These are phyloP conservation scores for Croton laevigatus DNA, from an alignment of 441 rosid species.

Conservation along the genomic window DNA sequence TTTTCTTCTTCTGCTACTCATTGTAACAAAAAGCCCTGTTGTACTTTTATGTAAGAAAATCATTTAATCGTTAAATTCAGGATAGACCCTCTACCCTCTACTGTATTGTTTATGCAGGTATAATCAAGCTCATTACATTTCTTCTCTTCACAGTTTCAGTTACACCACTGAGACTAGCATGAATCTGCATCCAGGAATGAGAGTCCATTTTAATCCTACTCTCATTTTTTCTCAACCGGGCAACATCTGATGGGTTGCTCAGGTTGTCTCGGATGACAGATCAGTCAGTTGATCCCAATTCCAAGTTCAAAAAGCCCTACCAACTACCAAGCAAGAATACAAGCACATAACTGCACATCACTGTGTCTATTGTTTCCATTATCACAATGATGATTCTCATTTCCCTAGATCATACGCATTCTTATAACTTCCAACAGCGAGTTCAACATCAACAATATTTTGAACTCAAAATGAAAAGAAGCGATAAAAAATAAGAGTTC, in stretches of 20 bases:
- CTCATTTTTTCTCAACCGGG: too few relatives aligned
- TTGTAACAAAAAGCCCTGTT: conserved; percentile 41
- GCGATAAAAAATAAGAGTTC: neutral
- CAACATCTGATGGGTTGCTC: too few relatives aligned
- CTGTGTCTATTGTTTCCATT: neutral
- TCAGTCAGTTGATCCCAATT: too few relatives aligned
- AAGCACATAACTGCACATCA: neutral
- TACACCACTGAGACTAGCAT: too few relatives aligned
- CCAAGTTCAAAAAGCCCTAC: too few relatives aligned
- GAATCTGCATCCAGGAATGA: too few relatives aligned
- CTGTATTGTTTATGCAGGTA: neutral
- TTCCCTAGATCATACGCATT: neutral
- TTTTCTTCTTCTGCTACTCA: conserved; percentile 17
- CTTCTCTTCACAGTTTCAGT: neutral
- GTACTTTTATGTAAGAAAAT: conserved; percentile 29
- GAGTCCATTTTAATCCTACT: too few relatives aligned
- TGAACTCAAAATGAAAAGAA: neutral
- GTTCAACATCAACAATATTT: neutral
- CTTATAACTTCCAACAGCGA: neutral
- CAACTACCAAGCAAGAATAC: neutral
- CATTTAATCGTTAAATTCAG: conserved; percentile 22
- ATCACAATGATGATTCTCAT: neutral
- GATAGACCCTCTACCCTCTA: conserved; percentile 16
- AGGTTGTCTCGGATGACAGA: too few relatives aligned
- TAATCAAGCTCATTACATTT: conserved; percentile 2